Evolutionary conservation across 805 yeast species (phyloP).

Genomic region (Pichia deserticola): DNA sequence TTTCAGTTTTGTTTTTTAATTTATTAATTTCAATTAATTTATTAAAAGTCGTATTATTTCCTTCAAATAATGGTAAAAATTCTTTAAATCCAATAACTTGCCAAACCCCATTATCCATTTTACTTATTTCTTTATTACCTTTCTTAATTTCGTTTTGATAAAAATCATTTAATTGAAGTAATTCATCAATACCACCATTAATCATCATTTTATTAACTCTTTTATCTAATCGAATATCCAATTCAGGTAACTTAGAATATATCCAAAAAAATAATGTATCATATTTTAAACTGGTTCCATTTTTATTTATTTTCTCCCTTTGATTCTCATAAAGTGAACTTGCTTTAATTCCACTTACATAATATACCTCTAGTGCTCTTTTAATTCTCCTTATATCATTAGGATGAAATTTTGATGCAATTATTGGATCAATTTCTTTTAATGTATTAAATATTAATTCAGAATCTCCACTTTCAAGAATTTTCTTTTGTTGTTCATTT

Average conservation of each 20-base stretch:
- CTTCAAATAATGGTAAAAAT: constrained; percentile 50
- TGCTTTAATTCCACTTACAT: constrained; percentile 56
- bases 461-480: constrained; percentile 53
- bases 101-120: constrained; percentile 72
- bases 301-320: constrained; percentile 29
- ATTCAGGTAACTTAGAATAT: constrained; percentile 50
- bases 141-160: constrained; percentile 29
- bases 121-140: constrained; percentile 28
- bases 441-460: constrained; percentile 43
- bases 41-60: constrained; percentile 15
- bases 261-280: constrained; percentile 76
- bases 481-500: constrained; percentile 26
- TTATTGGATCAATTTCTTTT: constrained; percentile 52
- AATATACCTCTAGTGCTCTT: constrained; percentile 76
- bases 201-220: constrained; percentile 82
- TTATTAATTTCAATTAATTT: neutral
- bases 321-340: constrained; percentile 68
- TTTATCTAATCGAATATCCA: constrained; percentile 59
- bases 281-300: constrained; percentile 45
- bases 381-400: constrained; percentile 73
- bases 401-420: constrained; percentile 84
- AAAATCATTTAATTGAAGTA: constrained; percentile 46
- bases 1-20: neutral
- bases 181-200: constrained; percentile 63
- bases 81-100: constrained; percentile 94